Base-by-base conservation (phyloP, 2,329 filamentous ascomycete genomes). In the Aspergillus candidus region DNA sequence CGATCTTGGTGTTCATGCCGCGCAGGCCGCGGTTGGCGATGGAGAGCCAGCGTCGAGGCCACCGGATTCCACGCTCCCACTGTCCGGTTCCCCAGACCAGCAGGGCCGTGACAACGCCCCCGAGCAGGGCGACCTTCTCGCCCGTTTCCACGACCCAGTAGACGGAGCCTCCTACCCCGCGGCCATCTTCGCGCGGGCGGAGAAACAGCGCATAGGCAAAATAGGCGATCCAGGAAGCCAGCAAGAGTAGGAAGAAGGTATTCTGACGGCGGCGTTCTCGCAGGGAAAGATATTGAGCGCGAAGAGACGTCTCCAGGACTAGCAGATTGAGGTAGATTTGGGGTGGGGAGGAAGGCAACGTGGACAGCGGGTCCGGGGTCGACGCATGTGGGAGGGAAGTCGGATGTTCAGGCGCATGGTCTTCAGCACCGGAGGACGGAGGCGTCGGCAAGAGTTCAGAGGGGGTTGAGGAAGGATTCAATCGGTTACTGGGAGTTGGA, bases 321-420 rank as follows among this genome's bases (percentile, higher is more conserved):
- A 98, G 79, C 17, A 98, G 84, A 69, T 98, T 98, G 59, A 98
- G 82, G 71, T 98, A 98, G 62, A 98, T 96, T 74, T 95, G 93
- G 43, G 88, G 88, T 36, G 90, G 90, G 12, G 88, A 88, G 61
- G 86, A 91, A n/a, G 90, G 90, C 12, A 91, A 81, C 49, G 84
- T 82, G 57, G 82, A 83, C 50, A 91, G 78, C 22, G 88, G 88
- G 63, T 94, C 88, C 45, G 70, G 66, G 45, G 72, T 64, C 58
- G 55, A 71, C 54, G 52, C 71, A 56, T 51, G 72, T 65, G 52
- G 63, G 54, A 60, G 73, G 69, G 57, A 72, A 66, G 59, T 68
- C 70, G 56, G 41, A 70, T 69, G 56, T 29, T 51, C 50, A 36
- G 54, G 42, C 12, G 42, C 46, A 33, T 51, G 44, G 17, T 27